A percentile compares a stretch with the other conserved stretches of the same genome.
phyloP scores from a whole-genome alignment of 2,329 filamentous ascomycete species.

The Aspergillus oerlinghausenensis region DNA sequence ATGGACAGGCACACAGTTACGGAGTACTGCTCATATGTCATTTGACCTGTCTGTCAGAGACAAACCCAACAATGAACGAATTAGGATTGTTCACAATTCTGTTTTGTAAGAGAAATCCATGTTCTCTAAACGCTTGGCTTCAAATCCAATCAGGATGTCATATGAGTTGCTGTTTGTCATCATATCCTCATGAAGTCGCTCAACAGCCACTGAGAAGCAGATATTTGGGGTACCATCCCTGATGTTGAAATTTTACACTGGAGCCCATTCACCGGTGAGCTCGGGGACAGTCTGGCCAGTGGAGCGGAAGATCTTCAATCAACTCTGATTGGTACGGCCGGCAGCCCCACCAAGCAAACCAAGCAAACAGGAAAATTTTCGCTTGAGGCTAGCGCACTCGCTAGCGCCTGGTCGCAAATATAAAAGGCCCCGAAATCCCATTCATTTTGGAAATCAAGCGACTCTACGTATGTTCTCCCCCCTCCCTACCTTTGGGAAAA shows the following conservation, averaged over 20 bases:
- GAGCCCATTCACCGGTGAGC: background rate
- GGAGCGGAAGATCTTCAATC: background rate
- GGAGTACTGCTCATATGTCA: too few species aligned
- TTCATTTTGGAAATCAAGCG: slow-evolving; percentile 36
- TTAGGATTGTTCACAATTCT: background rate
- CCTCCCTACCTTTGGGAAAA: slow-evolving; percentile 20
- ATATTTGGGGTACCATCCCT: background rate
- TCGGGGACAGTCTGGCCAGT: background rate
- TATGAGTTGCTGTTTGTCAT: background rate
- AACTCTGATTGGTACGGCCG: background rate
- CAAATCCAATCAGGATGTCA: too few species aligned
- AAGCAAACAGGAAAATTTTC: slow-evolving; percentile 18
- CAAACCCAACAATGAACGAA: background rate
- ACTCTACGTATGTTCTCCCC: slow-evolving; percentile 39
- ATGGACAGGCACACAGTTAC: background rate
- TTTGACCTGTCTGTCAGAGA: background rate
- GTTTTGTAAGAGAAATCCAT: background rate
- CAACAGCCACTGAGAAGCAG: background rate
- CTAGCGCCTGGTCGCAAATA: slow-evolving; percentile 10
- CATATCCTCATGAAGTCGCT: background rate
- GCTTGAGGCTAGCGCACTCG: slow-evolving; percentile 23
- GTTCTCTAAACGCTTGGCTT: too few species aligned
- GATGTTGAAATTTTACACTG: background rate
- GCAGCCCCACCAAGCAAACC: slow-evolving; percentile 9
- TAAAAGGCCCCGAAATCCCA: slow-evolving; percentile 23